A percentile compares a stretch with the other conserved stretches of the same genome.
Evolutionary conservation across 169 alveolate species (phyloP).

Genomic region (Perkinsus olseni): DNA sequence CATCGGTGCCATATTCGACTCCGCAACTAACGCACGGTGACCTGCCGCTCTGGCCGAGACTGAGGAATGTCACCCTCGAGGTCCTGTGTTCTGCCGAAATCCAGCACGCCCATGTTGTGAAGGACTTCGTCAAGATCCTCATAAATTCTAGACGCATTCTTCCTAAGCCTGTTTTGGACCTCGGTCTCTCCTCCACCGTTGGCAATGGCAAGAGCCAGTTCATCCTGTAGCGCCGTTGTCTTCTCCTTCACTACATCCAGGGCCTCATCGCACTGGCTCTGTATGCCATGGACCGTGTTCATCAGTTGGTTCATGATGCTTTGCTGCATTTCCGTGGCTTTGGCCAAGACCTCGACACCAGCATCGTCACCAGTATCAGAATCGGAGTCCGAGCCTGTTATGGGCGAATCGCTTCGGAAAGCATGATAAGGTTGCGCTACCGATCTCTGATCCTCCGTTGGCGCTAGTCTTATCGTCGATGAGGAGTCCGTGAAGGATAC

Average conservation of each 20-base stretch:
- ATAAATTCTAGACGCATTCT: neutral
- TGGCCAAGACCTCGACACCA: neutral
- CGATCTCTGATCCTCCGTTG: neutral
- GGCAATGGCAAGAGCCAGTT: neutral
- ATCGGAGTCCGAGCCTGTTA: neutral
- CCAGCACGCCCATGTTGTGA: neutral
- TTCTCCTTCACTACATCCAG: neutral
- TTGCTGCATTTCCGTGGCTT: neutral
- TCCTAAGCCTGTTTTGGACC: neutral
- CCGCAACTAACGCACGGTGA: no score
- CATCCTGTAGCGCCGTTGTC: neutral
- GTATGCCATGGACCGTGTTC: neutral
- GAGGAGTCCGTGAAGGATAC: neutral
- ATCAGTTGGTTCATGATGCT: neutral
- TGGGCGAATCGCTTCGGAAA: neutral
- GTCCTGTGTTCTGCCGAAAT: neutral
- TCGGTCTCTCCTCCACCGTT: neutral
- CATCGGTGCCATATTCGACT: no score
- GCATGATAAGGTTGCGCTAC: neutral
- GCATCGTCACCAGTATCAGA: neutral
- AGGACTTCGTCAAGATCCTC: neutral
- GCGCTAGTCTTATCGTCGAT: neutral
- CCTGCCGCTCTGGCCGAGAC: no score
- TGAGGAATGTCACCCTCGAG: neutral
- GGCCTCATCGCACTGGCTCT: neutral